These are phyloP conservation scores for Penicillium paradoxum DNA, from an alignment of 495 filamentous ascomycete genomes.

Conservation along the genomic window DNA sequence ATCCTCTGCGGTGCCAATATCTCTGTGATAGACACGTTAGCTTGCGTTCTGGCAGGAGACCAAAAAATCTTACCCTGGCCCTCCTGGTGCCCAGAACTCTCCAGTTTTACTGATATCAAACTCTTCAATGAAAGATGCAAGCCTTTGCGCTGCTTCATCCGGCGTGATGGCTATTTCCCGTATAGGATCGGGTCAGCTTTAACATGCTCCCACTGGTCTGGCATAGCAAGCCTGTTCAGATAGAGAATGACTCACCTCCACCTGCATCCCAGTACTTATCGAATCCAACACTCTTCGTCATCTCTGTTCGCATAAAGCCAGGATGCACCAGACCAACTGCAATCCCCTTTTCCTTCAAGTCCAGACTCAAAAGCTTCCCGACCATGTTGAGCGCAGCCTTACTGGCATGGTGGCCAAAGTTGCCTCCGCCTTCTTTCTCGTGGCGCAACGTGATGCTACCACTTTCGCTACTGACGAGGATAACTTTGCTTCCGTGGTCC, in stretches of 20 bases:
- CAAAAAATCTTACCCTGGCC: slow-evolving; percentile 48
- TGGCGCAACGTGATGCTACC: slow-evolving; percentile 65
- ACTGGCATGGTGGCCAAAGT: slow-evolving; percentile 68
- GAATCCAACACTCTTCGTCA: slow-evolving; percentile 66
- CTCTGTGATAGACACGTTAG: slow-evolving; percentile 33
- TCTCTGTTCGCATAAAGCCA: slow-evolving; percentile 71
- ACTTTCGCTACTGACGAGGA: slow-evolving; percentile 63
- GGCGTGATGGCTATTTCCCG: slow-evolving; percentile 55
- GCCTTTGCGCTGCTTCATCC: slow-evolving; percentile 57
- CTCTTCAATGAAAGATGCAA: slow-evolving; percentile 54
- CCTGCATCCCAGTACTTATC: slow-evolving; percentile 66
- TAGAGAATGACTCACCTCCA: slow-evolving; percentile 45
- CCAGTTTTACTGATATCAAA: slow-evolving; percentile 64
- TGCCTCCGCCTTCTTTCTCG: slow-evolving; percentile 63
- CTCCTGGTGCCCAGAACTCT: slow-evolving; percentile 67
- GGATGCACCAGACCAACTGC: slow-evolving; percentile 66
- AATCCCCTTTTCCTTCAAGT: slow-evolving; percentile 59
- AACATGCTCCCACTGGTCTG: not conserved
- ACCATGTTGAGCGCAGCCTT: slow-evolving; percentile 74
- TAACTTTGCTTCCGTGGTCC: slow-evolving; percentile 50
- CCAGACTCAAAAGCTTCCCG: slow-evolving; percentile 62
- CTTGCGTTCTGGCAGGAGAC: not conserved
- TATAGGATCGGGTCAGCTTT: not conserved
- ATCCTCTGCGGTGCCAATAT: slow-evolving; percentile 64
- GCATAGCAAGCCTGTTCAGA: not conserved